Evolutionary conservation across 2,329 filamentous ascomycete species (phyloP), one percentile per base, ranked within the genome.

Genomic region (Graphiopsis chlorocephala): DNA sequence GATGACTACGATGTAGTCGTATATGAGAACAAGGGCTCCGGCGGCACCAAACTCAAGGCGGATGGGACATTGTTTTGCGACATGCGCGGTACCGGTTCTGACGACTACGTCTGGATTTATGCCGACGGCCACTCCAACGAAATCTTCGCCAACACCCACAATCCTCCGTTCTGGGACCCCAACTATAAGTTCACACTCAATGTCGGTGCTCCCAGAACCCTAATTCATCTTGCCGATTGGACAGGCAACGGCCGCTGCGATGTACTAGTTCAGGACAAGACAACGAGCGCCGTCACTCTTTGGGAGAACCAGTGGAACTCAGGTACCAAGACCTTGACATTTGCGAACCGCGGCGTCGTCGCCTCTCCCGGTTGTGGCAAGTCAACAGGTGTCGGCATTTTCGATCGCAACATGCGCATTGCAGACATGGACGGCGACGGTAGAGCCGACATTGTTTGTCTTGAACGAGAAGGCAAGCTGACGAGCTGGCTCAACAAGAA

Each of bases 41-140:
- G 62, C 25, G 53, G 52, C 11, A 59, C 62, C 26, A 48, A 45
- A 20, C 33, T 42, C 38, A 61, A 29, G 35, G 53, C 26, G n/a
- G 62, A 64, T 25, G 62, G 62, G 2, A 50, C n/a, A 6, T 59
- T 48, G 20, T 64, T 50, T 14, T 64, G 62, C 38, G 53, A 64
- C 10, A 64, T 64, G 62, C 25, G 35, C 7, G 38, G 38, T n/a
- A 48, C 38, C 3, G 62, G 62, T 17, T 50, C 33, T 17, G 52
- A 64, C 14, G 62, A 64, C 29, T 64, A 58, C 14, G 53, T 64
- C 35, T 64, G 52, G 52, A 64, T 59, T 26, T 48, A 48, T n/a
- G 29, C 17, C 38, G 53, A 50, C 15, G 52, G 53, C 4, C 48
- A 53, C 48, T 53, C 48, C 1, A 29, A 53, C 10, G 48, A 53